Percentiles rank a stretch among this genome's conserved stretches.
Conservation (phyloP, 78 protist species). For the Protostelium mycophagum region DNA sequence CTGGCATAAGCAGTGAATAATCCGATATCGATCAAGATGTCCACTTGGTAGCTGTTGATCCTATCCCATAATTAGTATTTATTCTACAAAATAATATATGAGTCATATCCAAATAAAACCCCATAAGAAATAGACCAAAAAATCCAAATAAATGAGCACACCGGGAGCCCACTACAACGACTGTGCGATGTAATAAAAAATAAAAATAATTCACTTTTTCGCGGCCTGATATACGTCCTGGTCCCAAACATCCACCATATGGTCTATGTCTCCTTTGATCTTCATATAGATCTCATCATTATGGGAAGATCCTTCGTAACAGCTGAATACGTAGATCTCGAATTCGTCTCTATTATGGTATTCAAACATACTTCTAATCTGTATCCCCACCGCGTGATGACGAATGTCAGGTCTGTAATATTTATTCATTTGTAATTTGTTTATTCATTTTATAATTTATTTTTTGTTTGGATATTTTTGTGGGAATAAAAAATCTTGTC, state of each 20-base stretch:
- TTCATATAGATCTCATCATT: background rate
- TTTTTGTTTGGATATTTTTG: too few species aligned
- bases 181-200: too few species aligned
- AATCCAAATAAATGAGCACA: too few species aligned
- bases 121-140: too few species aligned
- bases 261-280: background rate
- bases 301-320: background rate
- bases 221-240: background rate
- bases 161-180: too few species aligned
- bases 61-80: too few species aligned
- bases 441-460: too few species aligned
- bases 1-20: background rate
- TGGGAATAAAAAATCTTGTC: too few species aligned
- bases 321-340: background rate
- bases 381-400: background rate
- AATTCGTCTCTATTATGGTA: background rate
- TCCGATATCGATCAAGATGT: background rate
- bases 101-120: too few species aligned
- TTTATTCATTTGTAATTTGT: too few species aligned
- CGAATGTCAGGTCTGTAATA: background rate
- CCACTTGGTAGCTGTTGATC: background rate
- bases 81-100: background rate
- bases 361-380: background rate
- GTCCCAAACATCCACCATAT: background rate
- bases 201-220: background rate